These are phyloP conservation scores for Kwoniella shandongensis DNA, from an alignment of 768 basidiomycete species.

Conservation along the genomic window DNA sequence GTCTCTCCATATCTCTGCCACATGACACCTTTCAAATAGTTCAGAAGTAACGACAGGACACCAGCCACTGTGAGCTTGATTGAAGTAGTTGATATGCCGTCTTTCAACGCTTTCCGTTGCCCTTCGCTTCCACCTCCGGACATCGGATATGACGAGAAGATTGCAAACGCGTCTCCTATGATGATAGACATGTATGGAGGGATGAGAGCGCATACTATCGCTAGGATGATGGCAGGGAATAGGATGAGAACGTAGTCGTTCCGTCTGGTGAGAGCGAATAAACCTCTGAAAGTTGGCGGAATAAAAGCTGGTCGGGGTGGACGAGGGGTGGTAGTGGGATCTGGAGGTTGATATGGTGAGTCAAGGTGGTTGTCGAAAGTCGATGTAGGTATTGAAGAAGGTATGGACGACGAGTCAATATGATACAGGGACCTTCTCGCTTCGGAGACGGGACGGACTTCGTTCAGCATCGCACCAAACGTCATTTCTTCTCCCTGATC, in stretches of 20 bases:
- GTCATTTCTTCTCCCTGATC: constrained; percentile 24
- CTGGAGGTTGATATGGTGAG: constrained; percentile 1
- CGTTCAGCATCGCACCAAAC: constrained; percentile 26
- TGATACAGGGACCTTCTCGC: constrained; percentile 34
- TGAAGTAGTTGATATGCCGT: constrained; percentile 34
- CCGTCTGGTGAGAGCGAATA: constrained; percentile 67
- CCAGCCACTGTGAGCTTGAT: constrained; percentile 51
- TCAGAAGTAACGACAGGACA: constrained; percentile 59
- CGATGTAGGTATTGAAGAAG: constrained; percentile 28
- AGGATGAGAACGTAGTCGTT: constrained; percentile 63
- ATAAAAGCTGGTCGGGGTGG: constrained; percentile 13
- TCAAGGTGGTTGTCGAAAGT: constrained; percentile 37
- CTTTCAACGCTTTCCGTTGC: constrained; percentile 32
- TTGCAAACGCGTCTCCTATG: constrained; percentile 73
- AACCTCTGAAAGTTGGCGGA: constrained; percentile 62
- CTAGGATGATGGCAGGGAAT: constrained; percentile 65
- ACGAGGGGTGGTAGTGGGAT: neutral
- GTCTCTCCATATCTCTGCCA: constrained; percentile 89
- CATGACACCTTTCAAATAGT: constrained; percentile 70
- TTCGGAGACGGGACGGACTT: constrained; percentile 27
- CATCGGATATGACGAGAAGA: constrained; percentile 65
- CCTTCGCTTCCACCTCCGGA: constrained; percentile 29
- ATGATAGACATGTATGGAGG: constrained; percentile 84
- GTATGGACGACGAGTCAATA: neutral
- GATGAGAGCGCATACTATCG: constrained; percentile 67